A percentile compares a stretch with the other conserved stretches of the same genome.
Evolutionary conservation across 345 rosid genomes (phyloP).

Genomic region (Salix viminalis): DNA sequence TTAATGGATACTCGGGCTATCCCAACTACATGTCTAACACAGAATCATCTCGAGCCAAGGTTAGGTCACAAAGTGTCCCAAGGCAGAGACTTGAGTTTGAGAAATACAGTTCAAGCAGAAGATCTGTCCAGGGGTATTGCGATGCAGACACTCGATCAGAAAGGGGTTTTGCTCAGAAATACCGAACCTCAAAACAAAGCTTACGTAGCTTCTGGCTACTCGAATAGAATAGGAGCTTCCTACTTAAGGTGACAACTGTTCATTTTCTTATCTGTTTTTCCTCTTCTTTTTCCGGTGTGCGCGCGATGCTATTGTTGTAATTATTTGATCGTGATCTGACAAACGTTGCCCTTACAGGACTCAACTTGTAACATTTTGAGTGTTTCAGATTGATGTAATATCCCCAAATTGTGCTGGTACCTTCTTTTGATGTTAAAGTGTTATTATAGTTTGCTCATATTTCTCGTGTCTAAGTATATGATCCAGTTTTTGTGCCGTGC

Average conservation of each 20-base stretch:
- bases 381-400: neutral
- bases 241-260: slow-evolving; percentile 28
- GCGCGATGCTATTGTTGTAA: slow-evolving; percentile 26
- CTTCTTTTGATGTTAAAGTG: neutral
- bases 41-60: slow-evolving; percentile 37
- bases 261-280: neutral
- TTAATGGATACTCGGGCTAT: slow-evolving; percentile 21
- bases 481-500: neutral
- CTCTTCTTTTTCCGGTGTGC: slow-evolving; percentile 1
- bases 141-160: slow-evolving; percentile 41
- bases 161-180: slow-evolving; percentile 34
- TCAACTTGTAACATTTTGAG: neutral
- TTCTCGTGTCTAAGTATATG: neutral
- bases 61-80: slow-evolving; percentile 87
- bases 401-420: neutral
- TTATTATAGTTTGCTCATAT: neutral
- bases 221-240: slow-evolving; percentile 32
- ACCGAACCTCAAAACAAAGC: slow-evolving; percentile 34
- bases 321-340: slow-evolving; percentile 20
- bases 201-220: slow-evolving; percentile 27
- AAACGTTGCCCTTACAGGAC: neutral
- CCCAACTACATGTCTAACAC: slow-evolving; percentile 43
- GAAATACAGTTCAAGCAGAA: slow-evolving; percentile 35
- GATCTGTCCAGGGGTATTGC: slow-evolving; percentile 41
- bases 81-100: slow-evolving; percentile 81